Conservation (phyloP, 2,329 filamentous ascomycete genomes). For the Septoria petroselini region DNA sequence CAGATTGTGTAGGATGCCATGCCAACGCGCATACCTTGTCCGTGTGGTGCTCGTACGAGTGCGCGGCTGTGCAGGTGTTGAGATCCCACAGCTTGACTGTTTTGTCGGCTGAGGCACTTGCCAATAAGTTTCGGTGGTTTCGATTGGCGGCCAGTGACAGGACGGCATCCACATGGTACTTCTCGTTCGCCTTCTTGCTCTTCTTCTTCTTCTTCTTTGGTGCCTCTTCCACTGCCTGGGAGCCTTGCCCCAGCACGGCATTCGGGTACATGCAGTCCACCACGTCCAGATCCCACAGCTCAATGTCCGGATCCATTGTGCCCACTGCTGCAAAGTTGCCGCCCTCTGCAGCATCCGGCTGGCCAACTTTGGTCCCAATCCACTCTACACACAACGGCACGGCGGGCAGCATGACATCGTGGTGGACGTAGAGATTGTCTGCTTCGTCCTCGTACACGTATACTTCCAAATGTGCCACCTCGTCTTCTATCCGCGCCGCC, state of each 20-base stretch:
- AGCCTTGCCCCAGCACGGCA: conserved; percentile 78
- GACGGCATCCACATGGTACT: conserved; percentile 91
- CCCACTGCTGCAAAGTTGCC: conserved; percentile 94
- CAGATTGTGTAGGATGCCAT: conserved; percentile 86
- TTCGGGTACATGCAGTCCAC: conserved; percentile 98
- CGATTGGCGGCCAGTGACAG: conserved; percentile 88
- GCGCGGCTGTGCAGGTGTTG: conserved; percentile 85
- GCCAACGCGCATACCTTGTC: conserved; percentile 96
- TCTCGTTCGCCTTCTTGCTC: conserved; percentile 80
- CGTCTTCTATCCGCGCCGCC: conserved; percentile 91
- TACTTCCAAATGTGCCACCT: conserved; percentile 92
- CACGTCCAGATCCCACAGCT: conserved; percentile 95
- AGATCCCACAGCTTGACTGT: conserved; percentile 98
- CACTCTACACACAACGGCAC: conserved; percentile 95
- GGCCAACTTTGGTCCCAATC: conserved; percentile 86
- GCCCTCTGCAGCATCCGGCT: conserved; percentile 57
- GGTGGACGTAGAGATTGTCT: conserved; percentile 97
- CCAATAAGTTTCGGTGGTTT: conserved; percentile 88
- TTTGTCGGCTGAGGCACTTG: conserved; percentile 92
- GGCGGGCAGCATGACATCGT: conserved; percentile 98
- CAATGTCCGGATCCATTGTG: conserved; percentile 97
- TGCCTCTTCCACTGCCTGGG: conserved; percentile 26
- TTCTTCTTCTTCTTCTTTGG: conserved; percentile 92
- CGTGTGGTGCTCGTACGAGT: conserved; percentile 92
- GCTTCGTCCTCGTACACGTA: conserved; percentile 95